Evolutionary conservation across 306 rosid genomes (phyloP).

Genomic region (Oemleria cerasiformis): DNA sequence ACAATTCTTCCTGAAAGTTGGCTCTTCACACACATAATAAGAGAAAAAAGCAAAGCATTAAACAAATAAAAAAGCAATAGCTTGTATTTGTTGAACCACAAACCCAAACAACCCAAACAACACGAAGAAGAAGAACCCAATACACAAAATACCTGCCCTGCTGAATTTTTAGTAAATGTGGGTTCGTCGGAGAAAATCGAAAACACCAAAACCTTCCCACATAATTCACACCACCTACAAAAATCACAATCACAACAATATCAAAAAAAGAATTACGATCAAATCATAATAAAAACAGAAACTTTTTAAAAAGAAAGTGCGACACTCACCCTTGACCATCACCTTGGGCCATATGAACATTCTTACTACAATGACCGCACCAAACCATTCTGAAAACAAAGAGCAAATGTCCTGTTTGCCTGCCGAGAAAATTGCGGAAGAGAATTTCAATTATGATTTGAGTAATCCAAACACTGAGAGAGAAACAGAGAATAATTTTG

Average conservation of each 20-base stretch:
- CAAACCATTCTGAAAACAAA: not conserved
- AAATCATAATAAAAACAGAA: not conserved
- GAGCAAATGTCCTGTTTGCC: not conserved
- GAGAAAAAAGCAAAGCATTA: not conserved
- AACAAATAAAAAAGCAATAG: not conserved
- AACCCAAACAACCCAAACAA: not conserved
- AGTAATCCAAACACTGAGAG: no score
- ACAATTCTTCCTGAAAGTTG: constrained; percentile 24
- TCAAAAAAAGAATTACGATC: not conserved
- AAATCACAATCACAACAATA: not conserved
- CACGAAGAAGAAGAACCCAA: not conserved
- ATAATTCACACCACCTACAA: constrained; percentile 22
- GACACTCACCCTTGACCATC: not conserved
- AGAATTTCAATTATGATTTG: no score
- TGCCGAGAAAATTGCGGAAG: not conserved
- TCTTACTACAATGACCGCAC: not conserved
- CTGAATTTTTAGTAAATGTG: constrained; percentile 17
- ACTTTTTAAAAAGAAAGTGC: not conserved
- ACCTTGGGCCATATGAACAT: not conserved
- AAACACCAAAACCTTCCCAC: constrained; percentile 30
- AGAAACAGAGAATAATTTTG: no score
- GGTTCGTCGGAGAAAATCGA: constrained; percentile 19
- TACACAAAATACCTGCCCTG: constrained; percentile 20
- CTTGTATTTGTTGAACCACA: not conserved
- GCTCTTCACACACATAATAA: constrained; percentile 13